These are phyloP conservation scores for Aspergillus funiculosus DNA, from an alignment of 495 filamentous ascomycete species.

Conservation along the genomic window DNA sequence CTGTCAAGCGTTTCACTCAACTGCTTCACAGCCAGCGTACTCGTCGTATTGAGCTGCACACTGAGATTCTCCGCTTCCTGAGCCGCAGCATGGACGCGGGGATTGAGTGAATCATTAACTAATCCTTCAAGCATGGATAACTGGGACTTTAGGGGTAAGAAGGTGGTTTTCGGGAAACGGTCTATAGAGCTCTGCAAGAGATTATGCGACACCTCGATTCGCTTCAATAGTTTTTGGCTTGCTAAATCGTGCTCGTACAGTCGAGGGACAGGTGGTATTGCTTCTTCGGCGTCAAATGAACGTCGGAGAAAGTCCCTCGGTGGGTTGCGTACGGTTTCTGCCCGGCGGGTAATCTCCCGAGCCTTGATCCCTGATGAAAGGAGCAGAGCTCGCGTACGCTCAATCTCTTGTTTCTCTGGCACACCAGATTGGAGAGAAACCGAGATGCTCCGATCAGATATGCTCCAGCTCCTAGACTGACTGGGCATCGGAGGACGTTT, in stretches of 20 bases:
- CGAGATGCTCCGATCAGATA: constrained; percentile 53
- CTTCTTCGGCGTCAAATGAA: constrained; percentile 20
- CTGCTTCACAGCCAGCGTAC: constrained; percentile 69
- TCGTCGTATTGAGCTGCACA: constrained; percentile 64
- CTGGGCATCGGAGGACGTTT: constrained; percentile 23
- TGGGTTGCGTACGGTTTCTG: constrained; percentile 43
- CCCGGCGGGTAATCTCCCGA: constrained; percentile 63
- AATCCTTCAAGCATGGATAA: constrained; percentile 46
- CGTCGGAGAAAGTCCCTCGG: constrained; percentile 37
- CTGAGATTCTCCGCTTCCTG: constrained; percentile 73
- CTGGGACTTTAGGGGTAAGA: constrained; percentile 39
- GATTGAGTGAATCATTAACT: constrained; percentile 53
- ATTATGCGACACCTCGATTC: constrained; percentile 50
- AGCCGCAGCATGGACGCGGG: constrained; percentile 55
- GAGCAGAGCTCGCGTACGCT: constrained; percentile 65
- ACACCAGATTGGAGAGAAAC: constrained; percentile 31
- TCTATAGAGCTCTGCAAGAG: constrained; percentile 51
- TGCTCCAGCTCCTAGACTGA: constrained; percentile 54
- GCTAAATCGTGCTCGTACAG: constrained; percentile 64
- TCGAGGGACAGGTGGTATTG: constrained; percentile 48
- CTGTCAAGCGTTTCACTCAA: constrained; percentile 71
- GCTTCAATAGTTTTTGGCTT: constrained; percentile 52
- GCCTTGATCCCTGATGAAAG: constrained; percentile 83
- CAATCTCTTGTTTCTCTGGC: constrained; percentile 58
- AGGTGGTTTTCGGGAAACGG: constrained; percentile 42